Conservation (phyloP, 106 monocot genomes). For the Agapanthus africanus region DNA sequence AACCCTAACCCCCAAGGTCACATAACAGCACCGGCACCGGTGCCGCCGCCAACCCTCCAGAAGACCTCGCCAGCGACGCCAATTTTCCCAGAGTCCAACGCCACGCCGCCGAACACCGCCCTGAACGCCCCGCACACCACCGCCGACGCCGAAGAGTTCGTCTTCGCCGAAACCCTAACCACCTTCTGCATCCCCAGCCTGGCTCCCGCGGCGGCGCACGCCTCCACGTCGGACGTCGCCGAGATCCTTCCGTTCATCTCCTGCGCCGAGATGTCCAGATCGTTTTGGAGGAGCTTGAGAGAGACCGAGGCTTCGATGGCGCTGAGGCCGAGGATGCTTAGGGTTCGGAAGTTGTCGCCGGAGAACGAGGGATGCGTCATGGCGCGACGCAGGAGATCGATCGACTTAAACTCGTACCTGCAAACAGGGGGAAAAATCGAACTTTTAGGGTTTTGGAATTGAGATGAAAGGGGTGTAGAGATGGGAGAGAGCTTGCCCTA, state of each 20-base stretch:
- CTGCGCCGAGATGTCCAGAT: constrained; percentile 30
- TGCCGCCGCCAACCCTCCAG: too few relatives aligned
- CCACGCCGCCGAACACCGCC: constrained; percentile 44
- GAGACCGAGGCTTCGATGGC: constrained; percentile 26
- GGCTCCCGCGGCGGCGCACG: constrained; percentile 28
- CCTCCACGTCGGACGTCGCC: constrained; percentile 3
- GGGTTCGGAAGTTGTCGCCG: constrained; percentile 39
- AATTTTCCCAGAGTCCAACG: neutral
- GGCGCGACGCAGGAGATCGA: constrained; percentile 43
- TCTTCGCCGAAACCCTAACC: constrained; percentile 39
- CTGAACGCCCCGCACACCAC: constrained; percentile 47
- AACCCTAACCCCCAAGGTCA: too few relatives aligned
- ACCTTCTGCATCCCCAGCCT: constrained; percentile 29
- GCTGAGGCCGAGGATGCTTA: constrained; percentile 45
- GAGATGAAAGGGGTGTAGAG: too few relatives aligned
- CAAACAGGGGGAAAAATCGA: too few relatives aligned
- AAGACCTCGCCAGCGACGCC: constrained; percentile 6
- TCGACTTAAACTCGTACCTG: constrained; percentile 36
- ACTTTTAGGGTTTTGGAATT: too few relatives aligned
- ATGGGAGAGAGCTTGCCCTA: too few relatives aligned
- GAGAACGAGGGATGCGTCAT: constrained; percentile 67
- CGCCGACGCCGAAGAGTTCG: constrained; percentile 21
- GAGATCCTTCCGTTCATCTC: constrained; percentile 20
- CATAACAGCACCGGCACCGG: too few relatives aligned
- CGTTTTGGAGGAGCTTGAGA: constrained; percentile 21